These are phyloP conservation scores for Pascua guehoae DNA, from an alignment of 1,284 basidiomycete species.

Conservation along the genomic window DNA sequence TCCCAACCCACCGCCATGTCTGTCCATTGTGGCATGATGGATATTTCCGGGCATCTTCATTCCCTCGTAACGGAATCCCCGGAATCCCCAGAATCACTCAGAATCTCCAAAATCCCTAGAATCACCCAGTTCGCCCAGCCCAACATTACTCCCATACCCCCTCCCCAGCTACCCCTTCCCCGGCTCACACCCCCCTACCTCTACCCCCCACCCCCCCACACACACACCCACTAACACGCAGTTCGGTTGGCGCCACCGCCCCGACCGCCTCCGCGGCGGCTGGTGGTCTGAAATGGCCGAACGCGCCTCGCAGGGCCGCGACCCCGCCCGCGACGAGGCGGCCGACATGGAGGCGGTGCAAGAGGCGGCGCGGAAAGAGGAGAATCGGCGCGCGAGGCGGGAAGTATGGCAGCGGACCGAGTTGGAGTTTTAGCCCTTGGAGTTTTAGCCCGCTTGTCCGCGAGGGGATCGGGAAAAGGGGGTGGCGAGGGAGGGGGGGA, in stretches of 20 bases:
- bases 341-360: conserved; percentile 24
- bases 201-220: no score
- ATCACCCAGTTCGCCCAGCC: background rate
- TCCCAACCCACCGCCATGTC: no score
- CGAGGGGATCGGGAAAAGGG: no score
- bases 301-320: conserved; percentile 31
- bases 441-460: no score
- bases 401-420: conserved; percentile 9
- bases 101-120: background rate
- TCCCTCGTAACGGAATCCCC: no score
- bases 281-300: conserved; percentile 31
- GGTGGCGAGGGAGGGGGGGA: no score
- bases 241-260: conserved; percentile 46
- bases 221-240: conserved; percentile 14
- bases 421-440: background rate
- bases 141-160: background rate
- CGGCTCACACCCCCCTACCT: background rate
- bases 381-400: conserved; percentile 12
- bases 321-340: conserved; percentile 37
- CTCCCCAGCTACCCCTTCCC: background rate
- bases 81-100: no score
- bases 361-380: conserved; percentile 17
- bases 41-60: no score
- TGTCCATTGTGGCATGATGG: no score
- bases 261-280: conserved; percentile 33